Conservation (phyloP, 1,284 basidiomycete species). For the Moesziomyces sp. region DNA sequence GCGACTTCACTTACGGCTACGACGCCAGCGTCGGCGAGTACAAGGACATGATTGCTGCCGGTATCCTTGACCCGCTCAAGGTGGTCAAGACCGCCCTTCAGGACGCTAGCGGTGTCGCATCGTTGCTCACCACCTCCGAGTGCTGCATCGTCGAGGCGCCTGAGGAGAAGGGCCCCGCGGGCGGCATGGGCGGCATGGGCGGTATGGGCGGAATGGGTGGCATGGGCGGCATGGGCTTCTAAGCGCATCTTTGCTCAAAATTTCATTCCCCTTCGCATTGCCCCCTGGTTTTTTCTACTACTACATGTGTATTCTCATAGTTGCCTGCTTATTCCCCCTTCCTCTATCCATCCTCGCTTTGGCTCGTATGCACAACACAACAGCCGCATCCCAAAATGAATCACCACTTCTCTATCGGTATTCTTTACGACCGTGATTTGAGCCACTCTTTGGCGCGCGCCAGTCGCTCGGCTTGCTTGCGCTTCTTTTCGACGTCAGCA, state of each 20-base stretch:
- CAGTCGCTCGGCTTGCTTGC: constrained; percentile 23
- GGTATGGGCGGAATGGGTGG: constrained; percentile 69
- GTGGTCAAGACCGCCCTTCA: constrained; percentile 65
- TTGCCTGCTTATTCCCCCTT: too few relatives aligned
- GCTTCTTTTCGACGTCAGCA: constrained; percentile 11
- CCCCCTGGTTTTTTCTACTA: too few relatives aligned
- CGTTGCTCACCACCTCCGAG: constrained; percentile 91
- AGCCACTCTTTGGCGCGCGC: constrained; percentile 32
- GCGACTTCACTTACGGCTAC: constrained; percentile 75
- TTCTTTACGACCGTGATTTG: constrained; percentile 4
- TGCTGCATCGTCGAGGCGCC: constrained; percentile 89
- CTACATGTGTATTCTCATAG: too few relatives aligned
- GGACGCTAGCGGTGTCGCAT: constrained; percentile 74
- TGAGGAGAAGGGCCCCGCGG: constrained; percentile 79
- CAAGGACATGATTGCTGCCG: constrained; percentile 90
- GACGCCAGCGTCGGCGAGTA: constrained; percentile 91
- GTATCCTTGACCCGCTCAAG: constrained; percentile 78
- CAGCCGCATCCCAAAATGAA: too few relatives aligned
- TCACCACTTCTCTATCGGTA: too few relatives aligned
- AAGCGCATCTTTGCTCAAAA: constrained; percentile 13
- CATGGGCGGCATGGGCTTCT: constrained; percentile 66
- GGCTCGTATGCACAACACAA: too few relatives aligned
- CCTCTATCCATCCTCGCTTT: too few relatives aligned
- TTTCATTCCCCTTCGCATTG: too few relatives aligned
- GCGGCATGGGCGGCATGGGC: constrained; percentile 63